Evolutionary conservation across 106 monocot species (phyloP), one percentile per base, ranked within the genome.

Genomic region (Platanthera zijinensis): DNA sequence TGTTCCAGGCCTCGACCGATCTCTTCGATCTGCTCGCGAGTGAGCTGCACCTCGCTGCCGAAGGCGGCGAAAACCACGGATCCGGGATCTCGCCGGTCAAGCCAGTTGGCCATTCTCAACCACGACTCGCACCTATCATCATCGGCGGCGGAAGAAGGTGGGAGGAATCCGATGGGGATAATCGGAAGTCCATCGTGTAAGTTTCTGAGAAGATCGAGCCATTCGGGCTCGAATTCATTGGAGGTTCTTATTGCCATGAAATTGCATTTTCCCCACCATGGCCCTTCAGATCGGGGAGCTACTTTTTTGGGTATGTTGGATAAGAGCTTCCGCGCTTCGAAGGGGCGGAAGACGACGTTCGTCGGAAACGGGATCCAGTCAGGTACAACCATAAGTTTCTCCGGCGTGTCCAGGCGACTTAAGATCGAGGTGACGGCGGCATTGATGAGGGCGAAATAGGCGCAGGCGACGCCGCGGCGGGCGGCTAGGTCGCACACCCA

Each of bases 401-500:
- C 77, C 8, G 25, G 14, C 2, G 8, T 39, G 45, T 73, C 1
- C 72, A 46, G 39, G 39, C 39, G 39, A 39, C 83, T 78, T 14
- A 48, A 45, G 79, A 84, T 83, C 50, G 72, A 48, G 9, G 79
- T 8, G 51, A 21, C 0, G 0, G 77, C 11, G 1, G 82, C 82
- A 5, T 12, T 47, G 25, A 75, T 73, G 51, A 87, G 3, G 12
- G 71, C 8, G 59, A 90, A 67, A 57, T 49, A 76, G n/a, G 78
- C 78, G 52, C 75, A 79, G 0, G 81, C 82, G 10, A 87, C 45
- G 8, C 71, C 50, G 21, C 63, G 63, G 32, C 50, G 52, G 2
- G 75, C 63, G 1, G 87, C 87, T 0, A 80, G 54, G 0, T 47
- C 21, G 4, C 80, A 57, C 3, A 78, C 49, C 89, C 89, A 89